phyloP scores from a whole-genome alignment of 2,329 filamentous ascomycete genomes.

The Exophiala alcalophila region DNA sequence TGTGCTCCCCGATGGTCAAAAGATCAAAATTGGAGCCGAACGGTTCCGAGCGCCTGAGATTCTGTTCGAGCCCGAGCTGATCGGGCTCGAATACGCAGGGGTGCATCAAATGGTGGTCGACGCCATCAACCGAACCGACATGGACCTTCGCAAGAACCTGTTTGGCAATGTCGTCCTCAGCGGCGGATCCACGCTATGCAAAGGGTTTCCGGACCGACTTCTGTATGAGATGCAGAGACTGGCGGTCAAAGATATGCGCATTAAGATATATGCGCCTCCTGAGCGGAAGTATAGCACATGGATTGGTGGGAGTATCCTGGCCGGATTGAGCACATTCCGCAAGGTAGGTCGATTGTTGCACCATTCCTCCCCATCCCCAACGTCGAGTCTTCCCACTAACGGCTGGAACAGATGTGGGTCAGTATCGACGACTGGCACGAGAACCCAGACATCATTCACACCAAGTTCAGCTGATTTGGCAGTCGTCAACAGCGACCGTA shows the following conservation, averaged over 20 bases:
- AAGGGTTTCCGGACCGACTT: slow-evolving; percentile 91
- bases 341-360: slow-evolving; percentile 73
- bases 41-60: slow-evolving; percentile 96
- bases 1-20: slow-evolving; percentile 85
- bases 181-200: slow-evolving; percentile 91
- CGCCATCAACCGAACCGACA: slow-evolving; percentile 88
- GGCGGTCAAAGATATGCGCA: slow-evolving; percentile 98
- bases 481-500: neutral
- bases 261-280: slow-evolving; percentile 97
- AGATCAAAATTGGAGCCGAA: slow-evolving; percentile 90
- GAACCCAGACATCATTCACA: slow-evolving; percentile 98
- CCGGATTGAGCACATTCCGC: slow-evolving; percentile 94
- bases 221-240: slow-evolving; percentile 88
- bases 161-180: slow-evolving; percentile 98
- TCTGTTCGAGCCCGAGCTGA: slow-evolving; percentile 94
- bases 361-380: neutral
- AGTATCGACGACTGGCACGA: slow-evolving; percentile 99
- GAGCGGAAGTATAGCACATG: slow-evolving; percentile 98
- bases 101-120: slow-evolving; percentile 98
- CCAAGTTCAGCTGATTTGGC: slow-evolving; percentile 77
- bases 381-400: neutral
- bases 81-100: slow-evolving; percentile 92
- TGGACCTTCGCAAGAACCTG: slow-evolving; percentile 89
- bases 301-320: slow-evolving; percentile 97
- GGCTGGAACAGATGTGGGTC: slow-evolving; percentile 85